These are phyloP conservation scores for Penicillium freii DNA, from an alignment of 2,329 filamentous ascomycete species.

Conservation along the genomic window DNA sequence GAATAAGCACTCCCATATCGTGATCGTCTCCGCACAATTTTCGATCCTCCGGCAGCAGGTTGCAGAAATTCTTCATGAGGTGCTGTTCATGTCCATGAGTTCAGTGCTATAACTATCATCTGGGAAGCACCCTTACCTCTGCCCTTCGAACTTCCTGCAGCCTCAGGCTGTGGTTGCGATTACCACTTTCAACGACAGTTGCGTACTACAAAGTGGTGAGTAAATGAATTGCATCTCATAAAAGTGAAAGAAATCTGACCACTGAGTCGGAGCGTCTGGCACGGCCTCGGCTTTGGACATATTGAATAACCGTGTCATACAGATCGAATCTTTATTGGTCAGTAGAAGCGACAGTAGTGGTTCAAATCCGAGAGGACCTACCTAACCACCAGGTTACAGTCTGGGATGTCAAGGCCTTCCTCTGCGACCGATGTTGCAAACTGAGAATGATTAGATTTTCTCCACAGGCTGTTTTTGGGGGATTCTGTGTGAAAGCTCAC, in stretches of 20 bases:
- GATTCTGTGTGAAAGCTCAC: constrained; percentile 3
- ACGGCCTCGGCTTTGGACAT: constrained; percentile 87
- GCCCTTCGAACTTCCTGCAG: constrained; percentile 47
- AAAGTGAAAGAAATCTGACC: constrained; percentile 22
- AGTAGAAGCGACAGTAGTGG: neutral
- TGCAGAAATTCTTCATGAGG: constrained; percentile 72
- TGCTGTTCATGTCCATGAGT: neutral
- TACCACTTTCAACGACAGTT: constrained; percentile 75
- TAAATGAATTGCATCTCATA: neutral
- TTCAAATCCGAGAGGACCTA: constrained; percentile 12
- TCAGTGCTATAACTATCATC: neutral
- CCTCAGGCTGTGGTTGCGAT: constrained; percentile 62
- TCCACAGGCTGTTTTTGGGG: neutral
- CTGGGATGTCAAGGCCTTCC: constrained; percentile 65
- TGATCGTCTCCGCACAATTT: constrained; percentile 61
- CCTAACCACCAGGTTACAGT: constrained; percentile 63
- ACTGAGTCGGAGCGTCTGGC: constrained; percentile 74
- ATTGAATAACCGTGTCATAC: constrained; percentile 87
- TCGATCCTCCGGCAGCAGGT: constrained; percentile 70
- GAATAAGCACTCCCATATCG: constrained; percentile 56
- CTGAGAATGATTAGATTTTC: constrained; percentile 11
- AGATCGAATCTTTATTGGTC: constrained; percentile 68
- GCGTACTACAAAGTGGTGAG: constrained; percentile 55
- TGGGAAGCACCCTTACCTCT: constrained; percentile 42
- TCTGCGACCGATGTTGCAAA: constrained; percentile 66